Base-by-base conservation (phyloP, 352 stramenopile genomes). In the Phytophthora pseudosyringae region DNA sequence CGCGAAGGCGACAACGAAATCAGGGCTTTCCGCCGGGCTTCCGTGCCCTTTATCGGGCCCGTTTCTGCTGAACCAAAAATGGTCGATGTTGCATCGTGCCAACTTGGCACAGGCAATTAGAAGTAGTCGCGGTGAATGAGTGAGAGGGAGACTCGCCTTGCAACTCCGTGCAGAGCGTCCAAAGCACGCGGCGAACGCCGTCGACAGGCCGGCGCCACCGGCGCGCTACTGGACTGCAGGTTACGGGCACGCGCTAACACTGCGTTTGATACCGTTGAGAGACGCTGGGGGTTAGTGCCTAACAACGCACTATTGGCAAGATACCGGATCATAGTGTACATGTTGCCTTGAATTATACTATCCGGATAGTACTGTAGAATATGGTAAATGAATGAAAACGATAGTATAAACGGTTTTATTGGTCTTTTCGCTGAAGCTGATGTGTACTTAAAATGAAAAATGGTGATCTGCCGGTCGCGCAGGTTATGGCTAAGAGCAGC, bases 21-120 rank as follows among this genome's bases (percentile, higher is more conserved):
- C 62, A 69, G 62, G 49, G 33, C 21, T 53, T 65, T 69, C 55
- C 60, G 21, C 21, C 36, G 35, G 35, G 38, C 47, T 71, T 71
- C 63, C 29, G 35, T 35, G 53, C 61, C 35, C 21, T 64, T 64
- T 58, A 53, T 46, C 35, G 28, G 54, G 8, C 54, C 28, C 15
- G 40, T 66, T 64, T 69, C 46, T 70, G 62, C 33, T 51, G 36
- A 39, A 12, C n/a, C 50, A 48, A 43, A 54, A 43, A 26, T 43
- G 21, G 21, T 21, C 21, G 21, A 16, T 49, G 43, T 3, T 21
- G 43, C 21, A 21, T 21, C 21, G 21, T 21, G 21, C 21, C 21
- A 21, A 21, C 21, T 2, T 21, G 21, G 21, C 21, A 21, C 21
- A 2, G 21, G 21, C 21, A 21, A 21, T 21, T 21, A 2, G 21